Percentiles rank a stretch among this genome's conserved stretches.
These are phyloP conservation scores for Candida vaughaniae DNA, from an alignment of 805 yeast species.

Conservation along the genomic window DNA sequence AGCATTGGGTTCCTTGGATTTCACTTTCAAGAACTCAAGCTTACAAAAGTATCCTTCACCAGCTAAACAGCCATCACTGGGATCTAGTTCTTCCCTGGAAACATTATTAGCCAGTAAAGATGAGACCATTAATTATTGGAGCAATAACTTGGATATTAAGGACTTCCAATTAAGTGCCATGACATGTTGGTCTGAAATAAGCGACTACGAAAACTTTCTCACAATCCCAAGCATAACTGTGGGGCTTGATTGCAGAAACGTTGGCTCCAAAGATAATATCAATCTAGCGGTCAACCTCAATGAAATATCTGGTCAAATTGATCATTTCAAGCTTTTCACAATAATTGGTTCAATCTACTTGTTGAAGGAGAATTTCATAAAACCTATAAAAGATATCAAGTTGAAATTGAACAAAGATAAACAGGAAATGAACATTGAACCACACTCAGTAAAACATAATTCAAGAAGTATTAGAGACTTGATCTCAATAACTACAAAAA, in stretches of 20 bases:
- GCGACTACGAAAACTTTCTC: slow-evolving; percentile 15
- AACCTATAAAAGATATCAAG: slow-evolving; percentile 26
- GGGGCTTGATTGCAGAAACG: not conserved
- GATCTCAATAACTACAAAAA: slow-evolving; percentile 8
- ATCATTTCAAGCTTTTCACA: slow-evolving; percentile 30
- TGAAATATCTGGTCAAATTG: slow-evolving; percentile 20
- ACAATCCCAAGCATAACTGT: slow-evolving; percentile 21
- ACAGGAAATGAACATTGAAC: not conserved
- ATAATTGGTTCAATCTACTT: slow-evolving; percentile 33
- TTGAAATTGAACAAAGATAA: slow-evolving; percentile 22
- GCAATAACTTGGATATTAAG: slow-evolving; percentile 12
- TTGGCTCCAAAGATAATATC: not conserved
- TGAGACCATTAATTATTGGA: slow-evolving; percentile 21
- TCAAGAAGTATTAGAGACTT: slow-evolving; percentile 1
- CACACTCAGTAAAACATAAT: not conserved
- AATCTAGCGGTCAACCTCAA: slow-evolving; percentile 8
- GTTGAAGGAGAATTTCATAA: slow-evolving; percentile 26
- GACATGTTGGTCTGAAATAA: slow-evolving; percentile 14
- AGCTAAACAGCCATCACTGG: not conserved
- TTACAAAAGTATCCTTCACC: not conserved
- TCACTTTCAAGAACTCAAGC: not conserved
- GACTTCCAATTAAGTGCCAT: slow-evolving; percentile 17
- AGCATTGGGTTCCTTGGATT: slow-evolving; percentile 12
- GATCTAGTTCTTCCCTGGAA: slow-evolving; percentile 23
- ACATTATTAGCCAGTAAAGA: slow-evolving; percentile 19